Conservation (phyloP, 2,329 filamentous ascomycete species). For the Bisporella sp. region DNA sequence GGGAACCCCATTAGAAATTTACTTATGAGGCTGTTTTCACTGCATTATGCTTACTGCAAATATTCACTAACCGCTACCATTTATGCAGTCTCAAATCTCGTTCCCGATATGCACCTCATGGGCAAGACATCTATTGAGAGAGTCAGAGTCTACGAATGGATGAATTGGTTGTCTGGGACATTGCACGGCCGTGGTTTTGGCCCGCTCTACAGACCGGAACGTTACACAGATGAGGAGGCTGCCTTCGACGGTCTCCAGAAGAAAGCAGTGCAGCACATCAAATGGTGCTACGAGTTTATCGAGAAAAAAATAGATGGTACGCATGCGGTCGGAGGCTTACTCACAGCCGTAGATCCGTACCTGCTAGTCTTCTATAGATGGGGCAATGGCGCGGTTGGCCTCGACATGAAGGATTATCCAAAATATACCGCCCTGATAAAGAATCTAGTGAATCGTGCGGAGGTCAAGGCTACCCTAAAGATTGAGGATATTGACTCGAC, state of each 20-base stretch:
- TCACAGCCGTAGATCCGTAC: slow-evolving; percentile 30
- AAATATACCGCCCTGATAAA: slow-evolving; percentile 12
- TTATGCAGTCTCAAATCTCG: slow-evolving; percentile 24
- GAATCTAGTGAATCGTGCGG: slow-evolving; percentile 4
- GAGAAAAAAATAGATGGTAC: slow-evolving; percentile 18
- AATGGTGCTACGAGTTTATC: slow-evolving; percentile 19
- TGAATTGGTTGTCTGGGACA: slow-evolving; percentile 28
- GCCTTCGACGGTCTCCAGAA: slow-evolving; percentile 14
- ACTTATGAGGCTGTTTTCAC: too few species aligned
- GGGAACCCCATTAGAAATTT: too few species aligned
- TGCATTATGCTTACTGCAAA: too few species aligned
- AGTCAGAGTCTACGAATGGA: slow-evolving; percentile 29
- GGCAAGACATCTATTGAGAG: slow-evolving; percentile 25
- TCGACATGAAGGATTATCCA: slow-evolving; percentile 18
- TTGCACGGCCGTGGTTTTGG: slow-evolving; percentile 26
- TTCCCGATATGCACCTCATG: slow-evolving; percentile 22
- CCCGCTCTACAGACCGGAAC: slow-evolving; percentile 18
- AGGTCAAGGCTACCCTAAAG: background rate
- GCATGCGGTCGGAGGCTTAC: slow-evolving; percentile 22
- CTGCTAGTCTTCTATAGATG: slow-evolving; percentile 29
- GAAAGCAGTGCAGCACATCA: slow-evolving; percentile 18
- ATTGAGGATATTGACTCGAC: background rate
- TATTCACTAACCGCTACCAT: too few species aligned
- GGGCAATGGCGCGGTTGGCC: slow-evolving; percentile 13
- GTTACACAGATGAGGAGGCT: slow-evolving; percentile 20